Evolutionary conservation across 1,139 yeast species (phyloP), one percentile per base, ranked within the genome.

Genomic region (Debaryomyces coudertii): DNA sequence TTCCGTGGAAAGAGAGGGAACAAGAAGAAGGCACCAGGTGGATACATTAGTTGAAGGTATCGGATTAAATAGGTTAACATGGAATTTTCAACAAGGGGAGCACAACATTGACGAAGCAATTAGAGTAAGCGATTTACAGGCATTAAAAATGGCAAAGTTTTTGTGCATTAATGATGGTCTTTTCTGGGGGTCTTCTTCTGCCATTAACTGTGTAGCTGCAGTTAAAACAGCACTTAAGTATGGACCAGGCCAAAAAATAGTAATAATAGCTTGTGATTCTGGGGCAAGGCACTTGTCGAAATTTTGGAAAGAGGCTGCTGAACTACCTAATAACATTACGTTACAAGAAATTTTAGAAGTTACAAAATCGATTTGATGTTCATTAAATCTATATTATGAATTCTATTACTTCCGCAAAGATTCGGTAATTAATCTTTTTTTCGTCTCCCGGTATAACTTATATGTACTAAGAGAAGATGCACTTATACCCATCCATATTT

Each of bases 41-140:
- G 99, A 93, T 63, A 93, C 98, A 0, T 65, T 92, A 2, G 86
- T 93, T 2, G 99, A 93, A 65, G 99, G 99, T 0, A 87, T 93
- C 36, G 99, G 99, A 0, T 69, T 93, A 47, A 93, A 90, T 58
- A 72, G 99, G 53, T 69, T 93, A 30, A 93, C 99, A 0, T 79
- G 79, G 59, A 93, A 93, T 62, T 88, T 93, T 62, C 69, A 74
- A 42, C 80, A 78, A 42, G 98, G 90, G 1, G 93, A 86, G 55
- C 57, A 65, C 1, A 76, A 67, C 51, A 83, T 93, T 12, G 96
- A 90, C 61, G 90, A 85, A 51, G 87, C 97, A 0, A 73, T 88
- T 12, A 71, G 92, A 47, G 96, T 93, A 1, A 67, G 80, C 2
- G 99, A 93, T 59, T 75, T 68, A 1, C 87, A 92, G 62, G 96